Evolutionary conservation across 2,329 filamentous ascomycete genomes (phyloP).

Genomic region (Beauveria australis): DNA sequence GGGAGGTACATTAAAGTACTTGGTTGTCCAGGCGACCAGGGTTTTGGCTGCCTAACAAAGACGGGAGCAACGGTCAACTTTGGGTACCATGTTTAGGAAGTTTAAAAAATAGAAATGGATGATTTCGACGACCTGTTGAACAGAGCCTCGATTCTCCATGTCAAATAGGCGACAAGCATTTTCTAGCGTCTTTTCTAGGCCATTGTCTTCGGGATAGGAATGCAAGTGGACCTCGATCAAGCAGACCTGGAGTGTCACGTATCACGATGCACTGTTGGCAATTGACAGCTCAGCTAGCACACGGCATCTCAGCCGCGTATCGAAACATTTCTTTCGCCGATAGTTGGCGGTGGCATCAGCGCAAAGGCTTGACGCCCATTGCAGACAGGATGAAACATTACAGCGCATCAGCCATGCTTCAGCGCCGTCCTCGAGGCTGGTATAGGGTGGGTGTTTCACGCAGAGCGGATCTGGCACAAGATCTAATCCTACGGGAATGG

Average conservation of each 20-base stretch:
- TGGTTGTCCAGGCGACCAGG: conserved; percentile 6
- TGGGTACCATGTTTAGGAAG: not conserved
- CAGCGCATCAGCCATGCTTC: not conserved
- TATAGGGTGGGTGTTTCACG: conserved; percentile 6
- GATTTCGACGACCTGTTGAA: not conserved
- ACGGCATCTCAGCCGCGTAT: not conserved
- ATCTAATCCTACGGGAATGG: conserved; percentile 4
- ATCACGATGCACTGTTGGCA: too few relatives aligned
- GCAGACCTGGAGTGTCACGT: not conserved
- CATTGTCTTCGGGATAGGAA: not conserved
- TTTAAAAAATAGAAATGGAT: not conserved
- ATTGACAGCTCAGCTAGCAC: not conserved
- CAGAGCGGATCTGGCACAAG: not conserved
- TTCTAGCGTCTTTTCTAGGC: not conserved
- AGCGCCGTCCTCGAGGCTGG: not conserved
- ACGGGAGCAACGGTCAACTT: not conserved
- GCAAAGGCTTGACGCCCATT: not conserved
- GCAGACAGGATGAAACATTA: conserved; percentile 1
- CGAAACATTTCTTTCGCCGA: not conserved
- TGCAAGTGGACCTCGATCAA: not conserved
- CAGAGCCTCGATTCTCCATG: not conserved
- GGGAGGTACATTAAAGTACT: not conserved
- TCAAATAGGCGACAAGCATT: not conserved
- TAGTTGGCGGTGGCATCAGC: not conserved
- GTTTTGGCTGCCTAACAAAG: not conserved